A percentile compares a stretch with the other conserved stretches of the same genome.
phyloP scores from a whole-genome alignment of 2,329 filamentous ascomycete species.

The Cladorrhinum sp. region DNA sequence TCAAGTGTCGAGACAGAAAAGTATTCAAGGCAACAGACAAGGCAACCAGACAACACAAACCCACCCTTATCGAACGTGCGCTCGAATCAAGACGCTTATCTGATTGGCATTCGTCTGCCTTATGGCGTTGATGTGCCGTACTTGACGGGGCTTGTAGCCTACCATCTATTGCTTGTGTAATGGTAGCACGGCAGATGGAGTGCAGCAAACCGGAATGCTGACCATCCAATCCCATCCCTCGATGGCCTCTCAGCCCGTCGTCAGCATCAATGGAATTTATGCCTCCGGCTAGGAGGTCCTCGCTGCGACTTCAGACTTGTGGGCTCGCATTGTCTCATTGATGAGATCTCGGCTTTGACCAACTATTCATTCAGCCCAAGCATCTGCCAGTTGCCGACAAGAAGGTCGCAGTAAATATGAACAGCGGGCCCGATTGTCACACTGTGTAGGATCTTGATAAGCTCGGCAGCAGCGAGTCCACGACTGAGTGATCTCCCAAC shows the following conservation, averaged over 20 bases:
- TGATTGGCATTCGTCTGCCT: constrained; percentile 22
- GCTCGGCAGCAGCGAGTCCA: background rate
- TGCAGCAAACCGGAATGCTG: constrained; percentile 15
- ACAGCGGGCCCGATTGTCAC: background rate
- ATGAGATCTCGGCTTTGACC: background rate
- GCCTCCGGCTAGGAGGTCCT: constrained; percentile 8
- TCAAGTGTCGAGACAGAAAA: background rate
- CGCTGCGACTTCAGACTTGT: background rate
- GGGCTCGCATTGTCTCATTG: background rate
- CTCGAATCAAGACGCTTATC: background rate
- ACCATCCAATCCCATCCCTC: constrained; percentile 22
- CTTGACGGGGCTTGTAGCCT: constrained; percentile 1
- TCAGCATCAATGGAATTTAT: constrained; percentile 14
- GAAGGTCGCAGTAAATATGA: background rate
- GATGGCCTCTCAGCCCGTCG: constrained; percentile 6
- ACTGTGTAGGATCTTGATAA: background rate
- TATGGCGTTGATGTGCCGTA: constrained; percentile 13
- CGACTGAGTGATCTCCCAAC: background rate
- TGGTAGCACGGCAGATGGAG: constrained; percentile 25
- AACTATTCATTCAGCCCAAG: constrained; percentile 14
- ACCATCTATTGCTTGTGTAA: constrained; percentile 7
- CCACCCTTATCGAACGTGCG: background rate
- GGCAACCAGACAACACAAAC: background rate
- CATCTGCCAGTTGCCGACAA: background rate
- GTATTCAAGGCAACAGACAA: background rate